These are phyloP conservation scores for Tephrocybe sp. DNA, from an alignment of 768 basidiomycete genomes.

Conservation along the genomic window DNA sequence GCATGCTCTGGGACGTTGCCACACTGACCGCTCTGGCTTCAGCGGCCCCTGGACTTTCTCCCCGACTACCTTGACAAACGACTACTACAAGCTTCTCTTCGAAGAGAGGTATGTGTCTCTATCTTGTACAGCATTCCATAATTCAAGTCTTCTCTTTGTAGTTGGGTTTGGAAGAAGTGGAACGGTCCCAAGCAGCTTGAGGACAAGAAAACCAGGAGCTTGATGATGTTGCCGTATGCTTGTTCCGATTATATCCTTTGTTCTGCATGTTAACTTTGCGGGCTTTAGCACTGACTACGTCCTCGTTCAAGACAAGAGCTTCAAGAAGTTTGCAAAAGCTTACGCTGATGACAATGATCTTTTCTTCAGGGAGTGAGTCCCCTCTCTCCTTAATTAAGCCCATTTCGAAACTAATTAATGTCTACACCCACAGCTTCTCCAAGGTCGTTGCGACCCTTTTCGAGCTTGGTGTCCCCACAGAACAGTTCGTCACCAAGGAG, in stretches of 20 bases:
- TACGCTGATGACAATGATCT: constrained; percentile 84
- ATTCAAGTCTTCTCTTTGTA: constrained; percentile 18
- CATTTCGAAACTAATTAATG: constrained; percentile 4
- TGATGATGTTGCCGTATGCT: constrained; percentile 96
- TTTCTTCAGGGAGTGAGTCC: constrained; percentile 90
- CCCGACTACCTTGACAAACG: constrained; percentile 84
- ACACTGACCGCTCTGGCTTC: constrained; percentile 80
- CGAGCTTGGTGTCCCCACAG: constrained; percentile 87
- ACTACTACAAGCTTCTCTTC: constrained; percentile 82
- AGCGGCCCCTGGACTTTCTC: constrained; percentile 96
- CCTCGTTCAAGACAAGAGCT: constrained; percentile 84
- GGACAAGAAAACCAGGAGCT: constrained; percentile 82
- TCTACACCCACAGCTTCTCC: constrained; percentile 63
- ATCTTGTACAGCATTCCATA: background rate
- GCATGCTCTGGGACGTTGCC: constrained; percentile 95
- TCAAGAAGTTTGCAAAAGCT: constrained; percentile 84
- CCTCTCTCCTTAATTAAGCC: background rate
- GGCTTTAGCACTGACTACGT: constrained; percentile 76
- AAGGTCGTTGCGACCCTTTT: constrained; percentile 74
- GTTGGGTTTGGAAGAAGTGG: constrained; percentile 97
- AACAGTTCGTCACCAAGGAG: constrained; percentile 72
- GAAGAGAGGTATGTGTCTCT: constrained; percentile 63
- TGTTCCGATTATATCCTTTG: background rate
- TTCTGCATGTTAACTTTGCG: constrained; percentile 1
- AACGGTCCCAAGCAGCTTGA: constrained; percentile 88